Evolutionary conservation across 805 yeast genomes (phyloP).

Genomic region (Metschnikowia cerradonensis): DNA sequence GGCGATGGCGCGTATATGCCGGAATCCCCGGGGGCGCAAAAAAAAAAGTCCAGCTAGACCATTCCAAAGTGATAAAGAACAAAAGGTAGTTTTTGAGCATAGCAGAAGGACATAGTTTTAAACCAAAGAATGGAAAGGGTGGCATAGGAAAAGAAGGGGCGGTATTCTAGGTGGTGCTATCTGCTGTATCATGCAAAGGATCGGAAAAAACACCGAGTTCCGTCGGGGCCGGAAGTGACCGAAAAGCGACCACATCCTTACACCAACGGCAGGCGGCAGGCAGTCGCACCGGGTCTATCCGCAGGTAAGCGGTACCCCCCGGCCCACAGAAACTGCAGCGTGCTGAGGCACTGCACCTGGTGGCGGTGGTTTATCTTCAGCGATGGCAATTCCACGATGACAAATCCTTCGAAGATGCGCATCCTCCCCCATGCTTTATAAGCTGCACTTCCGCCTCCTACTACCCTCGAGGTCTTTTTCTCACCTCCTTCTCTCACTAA

Average conservation of each 20-base stretch:
- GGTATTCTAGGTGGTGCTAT: too few species aligned
- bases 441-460: background rate
- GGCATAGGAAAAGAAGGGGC: too few species aligned
- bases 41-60: too few species aligned
- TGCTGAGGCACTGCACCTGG: background rate
- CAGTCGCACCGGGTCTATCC: background rate
- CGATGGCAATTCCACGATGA: background rate
- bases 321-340: background rate
- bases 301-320: background rate
- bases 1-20: background rate
- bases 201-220: too few species aligned
- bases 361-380: background rate
- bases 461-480: background rate
- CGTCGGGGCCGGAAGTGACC: background rate
- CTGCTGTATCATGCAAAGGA: too few species aligned
- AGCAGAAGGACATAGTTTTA: too few species aligned
- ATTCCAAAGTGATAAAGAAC: too few species aligned
- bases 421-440: background rate
- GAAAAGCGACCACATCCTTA: background rate
- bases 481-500: background rate
- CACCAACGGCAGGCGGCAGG: background rate
- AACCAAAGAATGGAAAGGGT: too few species aligned
- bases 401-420: slow-evolving; percentile 1
- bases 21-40: too few species aligned
- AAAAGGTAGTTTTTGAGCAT: too few species aligned